Percentiles rank a stretch among this genome's conserved stretches.
These are phyloP conservation scores for Cutaneotrichosporon spelunceum DNA, from an alignment of 1,284 basidiomycete genomes.

Conservation along the genomic window DNA sequence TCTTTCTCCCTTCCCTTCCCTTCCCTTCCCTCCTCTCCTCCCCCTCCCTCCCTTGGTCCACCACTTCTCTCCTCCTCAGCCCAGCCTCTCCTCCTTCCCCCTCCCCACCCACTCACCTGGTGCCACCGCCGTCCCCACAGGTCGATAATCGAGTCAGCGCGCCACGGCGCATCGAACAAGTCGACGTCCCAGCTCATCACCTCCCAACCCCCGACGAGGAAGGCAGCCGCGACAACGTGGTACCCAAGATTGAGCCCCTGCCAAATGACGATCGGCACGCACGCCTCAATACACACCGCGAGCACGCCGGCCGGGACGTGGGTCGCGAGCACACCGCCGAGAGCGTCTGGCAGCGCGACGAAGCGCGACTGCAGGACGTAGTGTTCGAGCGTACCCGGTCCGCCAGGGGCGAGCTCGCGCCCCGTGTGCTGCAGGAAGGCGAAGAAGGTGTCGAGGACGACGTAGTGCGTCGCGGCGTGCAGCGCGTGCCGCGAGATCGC, in stretches of 20 bases:
- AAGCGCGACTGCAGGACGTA: conserved; percentile 28
- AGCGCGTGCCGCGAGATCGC: conserved; percentile 31
- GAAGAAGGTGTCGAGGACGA: conserved; percentile 36
- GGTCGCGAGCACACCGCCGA: conserved; percentile 8
- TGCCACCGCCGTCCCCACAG: conserved; percentile 52
- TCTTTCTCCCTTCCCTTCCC: no score
- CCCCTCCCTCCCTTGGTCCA: no score
- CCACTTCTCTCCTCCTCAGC: no score
- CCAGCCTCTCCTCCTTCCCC: no score
- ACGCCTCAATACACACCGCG: conserved; percentile 24
- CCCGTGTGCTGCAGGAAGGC: conserved; percentile 32
- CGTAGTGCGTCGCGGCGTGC: conserved; percentile 27
- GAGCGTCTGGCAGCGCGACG: conserved; percentile 31
- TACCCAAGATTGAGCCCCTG: conserved; percentile 38
- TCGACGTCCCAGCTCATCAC: conserved; percentile 42
- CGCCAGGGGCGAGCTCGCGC: conserved; percentile 24
- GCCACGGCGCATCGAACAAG: conserved; percentile 42
- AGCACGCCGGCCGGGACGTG: conserved; percentile 19
- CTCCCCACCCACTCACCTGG: conserved; percentile 47
- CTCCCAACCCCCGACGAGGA: conserved; percentile 34
- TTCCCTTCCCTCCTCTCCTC: no score
- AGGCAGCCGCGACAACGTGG: conserved; percentile 33
- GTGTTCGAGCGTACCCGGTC: conserved; percentile 1
- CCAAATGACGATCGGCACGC: conserved; percentile 33
- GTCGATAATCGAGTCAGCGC: conserved; percentile 43